These are phyloP conservation scores for Malus fusca DNA, from an alignment of 306 rosid species.

Conservation along the genomic window DNA sequence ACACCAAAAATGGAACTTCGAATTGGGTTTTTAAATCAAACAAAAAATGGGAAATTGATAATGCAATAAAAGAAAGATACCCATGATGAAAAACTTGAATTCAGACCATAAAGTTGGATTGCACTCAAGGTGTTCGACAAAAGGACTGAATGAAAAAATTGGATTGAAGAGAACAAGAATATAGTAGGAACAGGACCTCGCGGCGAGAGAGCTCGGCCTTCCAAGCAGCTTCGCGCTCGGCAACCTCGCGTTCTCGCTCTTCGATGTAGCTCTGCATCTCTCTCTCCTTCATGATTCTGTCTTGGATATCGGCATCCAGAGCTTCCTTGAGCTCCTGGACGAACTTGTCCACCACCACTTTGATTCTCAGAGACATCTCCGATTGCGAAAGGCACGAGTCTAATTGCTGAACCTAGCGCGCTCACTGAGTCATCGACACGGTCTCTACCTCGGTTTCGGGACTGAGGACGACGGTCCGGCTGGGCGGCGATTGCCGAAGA, in stretches of 20 bases:
- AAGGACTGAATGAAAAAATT: background rate
- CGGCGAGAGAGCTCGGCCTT: conserved; percentile 99
- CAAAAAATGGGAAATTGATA: background rate
- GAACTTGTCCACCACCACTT: conserved; percentile 88
- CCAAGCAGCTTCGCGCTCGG: conserved; percentile 99
- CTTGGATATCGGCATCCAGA: conserved; percentile 88
- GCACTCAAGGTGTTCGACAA: background rate
- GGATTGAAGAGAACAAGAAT: background rate
- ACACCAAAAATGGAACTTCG: background rate
- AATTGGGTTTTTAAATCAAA: background rate
- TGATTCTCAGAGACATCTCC: conserved; percentile 81
- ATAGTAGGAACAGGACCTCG: conserved; percentile 42
- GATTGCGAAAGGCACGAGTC: too few relatives aligned
- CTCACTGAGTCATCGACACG: background rate
- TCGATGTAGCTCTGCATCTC: conserved; percentile 98
- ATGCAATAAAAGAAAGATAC: background rate
- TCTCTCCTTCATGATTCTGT: conserved; percentile 92
- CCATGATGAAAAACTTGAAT: background rate
- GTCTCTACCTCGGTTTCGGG: background rate
- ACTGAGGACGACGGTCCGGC: background rate
- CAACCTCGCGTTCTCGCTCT: conserved; percentile 98
- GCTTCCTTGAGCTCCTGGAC: conserved; percentile 93
- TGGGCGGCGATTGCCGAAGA: background rate
- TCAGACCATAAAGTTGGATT: background rate
- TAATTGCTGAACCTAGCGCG: background rate